Evolutionary conservation across 1,139 yeast species (phyloP).

Genomic region (Wickerhamomyces sp.): DNA sequence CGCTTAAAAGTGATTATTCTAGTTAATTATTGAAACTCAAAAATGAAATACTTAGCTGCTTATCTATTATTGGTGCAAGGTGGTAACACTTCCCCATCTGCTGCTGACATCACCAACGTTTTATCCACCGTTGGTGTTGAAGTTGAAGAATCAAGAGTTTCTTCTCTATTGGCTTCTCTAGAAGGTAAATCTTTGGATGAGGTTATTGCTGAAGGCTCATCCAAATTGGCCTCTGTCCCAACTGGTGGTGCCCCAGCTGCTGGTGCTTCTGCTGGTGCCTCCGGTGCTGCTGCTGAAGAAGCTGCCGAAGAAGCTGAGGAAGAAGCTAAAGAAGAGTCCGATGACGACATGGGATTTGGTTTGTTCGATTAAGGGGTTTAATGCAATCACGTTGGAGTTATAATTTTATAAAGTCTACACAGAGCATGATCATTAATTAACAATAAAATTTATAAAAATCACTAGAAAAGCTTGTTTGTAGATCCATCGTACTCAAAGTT

Average conservation of each 20-base stretch:
- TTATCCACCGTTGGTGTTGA: slow-evolving; percentile 94
- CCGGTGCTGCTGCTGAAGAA: slow-evolving; percentile 60
- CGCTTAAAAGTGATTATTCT: slow-evolving; percentile 44
- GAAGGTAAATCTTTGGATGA: slow-evolving; percentile 89
- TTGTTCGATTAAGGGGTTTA: slow-evolving; percentile 46
- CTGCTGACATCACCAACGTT: slow-evolving; percentile 83
- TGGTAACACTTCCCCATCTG: slow-evolving; percentile 88
- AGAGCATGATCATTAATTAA: no score
- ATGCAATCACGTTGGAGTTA: background rate
- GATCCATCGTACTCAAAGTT: no score
- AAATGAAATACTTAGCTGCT: slow-evolving; percentile 91
- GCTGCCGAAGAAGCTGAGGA: slow-evolving; percentile 66
- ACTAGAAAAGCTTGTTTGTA: no score
- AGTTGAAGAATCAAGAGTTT: slow-evolving; percentile 86
- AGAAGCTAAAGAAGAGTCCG: slow-evolving; percentile 63
- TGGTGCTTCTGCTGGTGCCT: slow-evolving; percentile 63
- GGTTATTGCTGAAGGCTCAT: slow-evolving; percentile 92
- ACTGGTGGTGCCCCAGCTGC: slow-evolving; percentile 94
- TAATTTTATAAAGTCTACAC: no score
- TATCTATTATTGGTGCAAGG: slow-evolving; percentile 82
- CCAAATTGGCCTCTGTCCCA: slow-evolving; percentile 96
- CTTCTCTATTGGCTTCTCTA: slow-evolving; percentile 80
- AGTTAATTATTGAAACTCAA: slow-evolving; percentile 21
- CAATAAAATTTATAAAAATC: no score
- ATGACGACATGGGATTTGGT: slow-evolving; percentile 85